Percentiles rank a stretch among this genome's conserved stretches.
Conservation (phyloP, 768 basidiomycete species). For the Suillus variegatus region DNA sequence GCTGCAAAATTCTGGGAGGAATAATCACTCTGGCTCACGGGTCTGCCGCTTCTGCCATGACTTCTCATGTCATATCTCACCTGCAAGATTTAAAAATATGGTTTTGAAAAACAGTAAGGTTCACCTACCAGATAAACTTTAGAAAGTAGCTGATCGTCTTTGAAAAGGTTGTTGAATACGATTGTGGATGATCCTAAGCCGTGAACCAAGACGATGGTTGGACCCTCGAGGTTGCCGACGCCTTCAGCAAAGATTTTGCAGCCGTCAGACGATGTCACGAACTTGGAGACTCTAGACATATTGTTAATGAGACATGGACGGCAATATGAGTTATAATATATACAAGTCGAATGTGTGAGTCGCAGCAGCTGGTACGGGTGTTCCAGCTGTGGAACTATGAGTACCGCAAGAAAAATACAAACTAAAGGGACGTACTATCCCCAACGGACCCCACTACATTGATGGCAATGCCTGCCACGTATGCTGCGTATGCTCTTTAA, state of each 20-base stretch:
- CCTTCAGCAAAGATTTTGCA: neutral
- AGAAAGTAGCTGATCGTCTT: neutral
- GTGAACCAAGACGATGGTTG: neutral
- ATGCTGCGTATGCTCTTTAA: conserved; percentile 56
- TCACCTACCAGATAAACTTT: neutral
- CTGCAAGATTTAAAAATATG: neutral
- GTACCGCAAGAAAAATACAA: neutral
- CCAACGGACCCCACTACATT: conserved; percentile 80
- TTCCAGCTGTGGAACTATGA: conserved; percentile 41
- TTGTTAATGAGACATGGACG: neutral
- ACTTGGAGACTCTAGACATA: neutral
- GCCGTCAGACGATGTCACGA: neutral
- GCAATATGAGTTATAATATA: neutral
- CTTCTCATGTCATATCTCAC: neutral
- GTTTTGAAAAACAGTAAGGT: neutral
- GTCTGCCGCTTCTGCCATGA: neutral
- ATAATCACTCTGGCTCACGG: neutral
- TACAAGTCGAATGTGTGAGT: conserved; percentile 68
- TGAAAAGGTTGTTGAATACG: neutral
- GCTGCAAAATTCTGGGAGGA: neutral
- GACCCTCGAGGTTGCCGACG: neutral
- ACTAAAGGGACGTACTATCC: conserved; percentile 44
- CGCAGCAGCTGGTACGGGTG: conserved; percentile 60
- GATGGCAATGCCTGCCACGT: conserved; percentile 69
- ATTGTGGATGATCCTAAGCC: neutral